Evolutionary conservation across 1,139 yeast species (phyloP).

Genomic region (Blastobotrys serpentis): DNA sequence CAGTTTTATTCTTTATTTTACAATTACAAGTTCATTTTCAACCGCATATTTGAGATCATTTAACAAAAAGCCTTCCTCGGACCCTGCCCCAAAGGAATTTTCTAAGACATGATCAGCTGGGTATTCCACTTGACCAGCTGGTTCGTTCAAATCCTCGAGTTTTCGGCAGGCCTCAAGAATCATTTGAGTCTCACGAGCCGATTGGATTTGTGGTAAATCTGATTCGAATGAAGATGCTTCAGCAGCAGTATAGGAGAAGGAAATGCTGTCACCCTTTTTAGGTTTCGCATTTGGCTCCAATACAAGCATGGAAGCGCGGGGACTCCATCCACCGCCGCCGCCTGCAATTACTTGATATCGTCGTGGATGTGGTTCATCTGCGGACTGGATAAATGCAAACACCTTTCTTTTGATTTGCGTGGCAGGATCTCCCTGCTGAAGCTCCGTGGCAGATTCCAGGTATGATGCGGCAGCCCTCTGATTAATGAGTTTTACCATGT

Average conservation of each 20-base stretch:
- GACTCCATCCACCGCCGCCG: slow-evolving; percentile 67
- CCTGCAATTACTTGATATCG: slow-evolving; percentile 53
- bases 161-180: slow-evolving; percentile 30
- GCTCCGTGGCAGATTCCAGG: slow-evolving; percentile 46
- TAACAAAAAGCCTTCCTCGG: slow-evolving; percentile 37
- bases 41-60: slow-evolving; percentile 36
- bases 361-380: slow-evolving; percentile 13
- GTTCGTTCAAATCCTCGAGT: slow-evolving; percentile 22
- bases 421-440: slow-evolving; percentile 42
- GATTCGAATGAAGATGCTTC: slow-evolving; percentile 3
- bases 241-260: slow-evolving; percentile 44
- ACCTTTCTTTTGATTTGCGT: slow-evolving; percentile 17
- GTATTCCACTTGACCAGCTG: slow-evolving; percentile 18
- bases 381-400: slow-evolving; percentile 14
- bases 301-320: slow-evolving; percentile 58
- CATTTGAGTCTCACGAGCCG: slow-evolving; percentile 10
- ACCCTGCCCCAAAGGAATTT: slow-evolving; percentile 35
- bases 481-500: slow-evolving; percentile 52
- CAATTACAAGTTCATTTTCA: slow-evolving; percentile 32
- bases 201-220: slow-evolving; percentile 6
- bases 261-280: slow-evolving; percentile 46
- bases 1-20: background rate
- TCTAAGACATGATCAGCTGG: slow-evolving; percentile 20
- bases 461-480: slow-evolving; percentile 51
- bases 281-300: slow-evolving; percentile 55